Evolutionary conservation across 1,284 basidiomycete genomes (phyloP).

Genomic region (Ceratobasidium sp.): DNA sequence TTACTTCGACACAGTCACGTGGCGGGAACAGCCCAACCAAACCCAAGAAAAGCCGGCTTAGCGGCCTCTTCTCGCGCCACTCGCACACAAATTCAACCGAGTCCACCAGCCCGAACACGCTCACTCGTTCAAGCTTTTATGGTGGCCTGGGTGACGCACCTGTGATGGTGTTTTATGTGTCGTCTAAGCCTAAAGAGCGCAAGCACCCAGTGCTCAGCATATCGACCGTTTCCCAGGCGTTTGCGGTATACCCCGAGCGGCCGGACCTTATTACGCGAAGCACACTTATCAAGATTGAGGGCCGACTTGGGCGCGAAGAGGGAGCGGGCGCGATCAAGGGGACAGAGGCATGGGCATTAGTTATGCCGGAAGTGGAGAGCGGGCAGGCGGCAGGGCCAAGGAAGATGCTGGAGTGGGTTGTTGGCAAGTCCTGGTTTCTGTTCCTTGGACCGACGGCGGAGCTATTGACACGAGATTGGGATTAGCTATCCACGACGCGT

Average conservation of each 20-base stretch:
- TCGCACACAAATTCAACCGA: slow-evolving; percentile 24
- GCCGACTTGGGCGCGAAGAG: slow-evolving; percentile 78
- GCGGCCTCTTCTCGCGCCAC: slow-evolving; percentile 36
- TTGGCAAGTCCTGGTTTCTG: slow-evolving; percentile 61
- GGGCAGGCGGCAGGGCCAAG: slow-evolving; percentile 58
- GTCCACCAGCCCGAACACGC: slow-evolving; percentile 1
- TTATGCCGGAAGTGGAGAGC: slow-evolving; percentile 79
- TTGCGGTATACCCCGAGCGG: slow-evolving; percentile 93
- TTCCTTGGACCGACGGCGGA: slow-evolving; percentile 13
- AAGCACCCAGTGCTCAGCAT: slow-evolving; percentile 69
- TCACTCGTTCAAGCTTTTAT: slow-evolving; percentile 6
- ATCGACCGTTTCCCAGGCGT: slow-evolving; percentile 61
- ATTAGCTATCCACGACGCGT: slow-evolving; percentile 82
- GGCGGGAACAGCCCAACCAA: neutral
- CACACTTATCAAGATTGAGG: slow-evolving; percentile 88
- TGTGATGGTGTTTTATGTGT: slow-evolving; percentile 64
- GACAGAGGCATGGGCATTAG: slow-evolving; percentile 80
- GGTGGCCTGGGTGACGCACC: slow-evolving; percentile 48
- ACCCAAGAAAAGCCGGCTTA: slow-evolving; percentile 41
- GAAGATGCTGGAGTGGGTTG: slow-evolving; percentile 95
- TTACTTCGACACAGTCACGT: slow-evolving; percentile 15
- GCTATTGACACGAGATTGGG: neutral
- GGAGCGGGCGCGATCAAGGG: slow-evolving; percentile 62
- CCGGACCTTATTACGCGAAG: slow-evolving; percentile 87
- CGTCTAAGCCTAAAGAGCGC: slow-evolving; percentile 70